Evolutionary conservation across 768 basidiomycete species (phyloP).

Genomic region (Exidia glandulosa): DNA sequence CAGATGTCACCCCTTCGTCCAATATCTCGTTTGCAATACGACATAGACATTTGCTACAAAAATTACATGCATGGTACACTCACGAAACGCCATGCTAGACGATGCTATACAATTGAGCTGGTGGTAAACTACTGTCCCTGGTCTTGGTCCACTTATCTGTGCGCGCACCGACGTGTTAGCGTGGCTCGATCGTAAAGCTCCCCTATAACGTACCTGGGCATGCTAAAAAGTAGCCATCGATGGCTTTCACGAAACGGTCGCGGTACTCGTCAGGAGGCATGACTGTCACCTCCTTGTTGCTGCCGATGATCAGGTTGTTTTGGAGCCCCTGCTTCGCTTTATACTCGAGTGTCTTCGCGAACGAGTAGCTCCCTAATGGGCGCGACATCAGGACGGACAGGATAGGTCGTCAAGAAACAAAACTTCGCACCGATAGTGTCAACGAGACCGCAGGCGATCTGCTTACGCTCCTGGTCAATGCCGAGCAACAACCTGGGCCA

Average conservation of each 20-base stretch:
- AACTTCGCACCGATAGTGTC: constrained; percentile 66
- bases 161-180: neutral
- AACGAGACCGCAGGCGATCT: constrained; percentile 69
- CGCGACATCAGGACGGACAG: neutral
- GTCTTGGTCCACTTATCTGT: constrained; percentile 4
- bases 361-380: constrained; percentile 60
- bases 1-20: too few relatives aligned
- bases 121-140: neutral
- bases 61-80: too few relatives aligned
- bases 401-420: neutral
- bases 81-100: neutral
- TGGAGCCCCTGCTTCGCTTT: constrained; percentile 72
- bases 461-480: constrained; percentile 51
- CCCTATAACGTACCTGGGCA: constrained; percentile 46
- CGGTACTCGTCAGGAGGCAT: constrained; percentile 73
- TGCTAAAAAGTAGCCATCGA: constrained; percentile 66
- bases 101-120: neutral
- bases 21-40: too few relatives aligned
- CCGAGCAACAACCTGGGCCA: constrained; percentile 53
- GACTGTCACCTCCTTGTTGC: constrained; percentile 62
- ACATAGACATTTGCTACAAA: too few relatives aligned
- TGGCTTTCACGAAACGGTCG: constrained; percentile 59
- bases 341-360: constrained; percentile 79
- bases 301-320: constrained; percentile 10
- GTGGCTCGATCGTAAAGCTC: neutral